Evolutionary conservation across 192 early-diverging fungal genomes (phyloP).

Genomic region (Powellomyces hirtus): DNA sequence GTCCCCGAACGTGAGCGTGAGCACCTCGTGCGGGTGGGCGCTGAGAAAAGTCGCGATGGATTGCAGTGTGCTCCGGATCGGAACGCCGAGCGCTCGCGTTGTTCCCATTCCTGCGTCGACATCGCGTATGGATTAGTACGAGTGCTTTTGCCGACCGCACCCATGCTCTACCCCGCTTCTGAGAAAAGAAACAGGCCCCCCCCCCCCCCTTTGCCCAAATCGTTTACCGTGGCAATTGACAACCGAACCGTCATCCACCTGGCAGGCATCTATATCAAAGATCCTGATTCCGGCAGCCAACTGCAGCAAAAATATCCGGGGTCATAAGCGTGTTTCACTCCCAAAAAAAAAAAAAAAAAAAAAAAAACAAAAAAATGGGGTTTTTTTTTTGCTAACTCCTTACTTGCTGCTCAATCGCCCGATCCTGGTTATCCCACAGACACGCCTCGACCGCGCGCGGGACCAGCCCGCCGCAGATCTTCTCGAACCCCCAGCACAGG

Average conservation of each 20-base stretch:
- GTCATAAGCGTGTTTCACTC: too few species aligned
- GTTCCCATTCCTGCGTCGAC: too few species aligned
- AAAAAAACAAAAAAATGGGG: too few species aligned
- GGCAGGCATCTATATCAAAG: slow-evolving; percentile 68
- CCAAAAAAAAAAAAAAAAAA: too few species aligned
- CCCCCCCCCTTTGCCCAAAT: too few species aligned
- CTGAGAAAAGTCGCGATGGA: slow-evolving; percentile 61
- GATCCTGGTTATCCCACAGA: slow-evolving; percentile 49
- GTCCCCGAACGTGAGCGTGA: slow-evolving; percentile 77
- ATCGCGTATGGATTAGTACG: too few species aligned
- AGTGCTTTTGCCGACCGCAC: too few species aligned
- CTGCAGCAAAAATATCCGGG: too few species aligned
- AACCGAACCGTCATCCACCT: slow-evolving; percentile 9
- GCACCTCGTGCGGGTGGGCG: slow-evolving; percentile 65
- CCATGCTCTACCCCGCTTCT: too few species aligned
- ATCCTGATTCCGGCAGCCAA: slow-evolving; percentile 70
- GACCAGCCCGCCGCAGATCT: slow-evolving; percentile 5
- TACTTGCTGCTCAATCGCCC: slow-evolving; percentile 55
- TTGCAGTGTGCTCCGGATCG: slow-evolving; percentile 53
- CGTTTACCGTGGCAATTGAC: slow-evolving; percentile 20
- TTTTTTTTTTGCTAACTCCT: too few species aligned
- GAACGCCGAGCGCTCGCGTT: slow-evolving; percentile 40
- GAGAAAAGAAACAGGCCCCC: too few species aligned
- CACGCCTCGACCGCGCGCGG: slow-evolving; percentile 12
- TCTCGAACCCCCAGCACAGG: slow-evolving; percentile 23